Percentiles rank a stretch among this genome's conserved stretches.
Conservation (phyloP, 2,329 filamentous ascomycete genomes). For the Diaporthe batatas region DNA sequence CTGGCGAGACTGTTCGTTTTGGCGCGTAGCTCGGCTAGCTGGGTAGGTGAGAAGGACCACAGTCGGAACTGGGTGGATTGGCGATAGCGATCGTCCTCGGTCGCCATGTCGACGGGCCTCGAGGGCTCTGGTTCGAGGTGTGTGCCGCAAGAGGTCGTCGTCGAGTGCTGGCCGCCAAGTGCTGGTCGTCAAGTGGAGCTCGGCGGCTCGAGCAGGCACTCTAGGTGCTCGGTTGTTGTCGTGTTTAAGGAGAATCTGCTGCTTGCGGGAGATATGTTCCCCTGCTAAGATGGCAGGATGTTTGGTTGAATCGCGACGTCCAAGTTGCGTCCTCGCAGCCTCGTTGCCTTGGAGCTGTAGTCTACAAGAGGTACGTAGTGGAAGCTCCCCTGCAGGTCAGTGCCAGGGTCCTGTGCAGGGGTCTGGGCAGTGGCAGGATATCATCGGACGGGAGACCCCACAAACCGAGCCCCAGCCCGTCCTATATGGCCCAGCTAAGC, state of each 20-base stretch:
- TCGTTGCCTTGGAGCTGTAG: neutral
- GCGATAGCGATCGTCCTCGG: constrained; percentile 92
- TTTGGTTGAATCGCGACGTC: neutral
- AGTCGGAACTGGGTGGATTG: constrained; percentile 90
- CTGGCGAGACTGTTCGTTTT: constrained; percentile 84
- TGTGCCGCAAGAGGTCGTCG: neutral
- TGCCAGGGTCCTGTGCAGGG: neutral
- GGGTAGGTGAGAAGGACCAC: constrained; percentile 88
- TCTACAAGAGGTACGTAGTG: neutral
- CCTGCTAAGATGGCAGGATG: neutral
- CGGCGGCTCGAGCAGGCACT: neutral
- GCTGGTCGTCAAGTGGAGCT: too few relatives aligned
- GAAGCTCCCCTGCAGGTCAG: constrained; percentile 8
- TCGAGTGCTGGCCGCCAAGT: neutral
- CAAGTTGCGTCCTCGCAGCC: neutral
- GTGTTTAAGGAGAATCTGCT: too few relatives aligned
- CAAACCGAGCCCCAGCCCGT: neutral
- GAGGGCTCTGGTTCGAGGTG: neutral
- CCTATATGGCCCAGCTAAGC: constrained; percentile 2
- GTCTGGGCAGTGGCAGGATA: constrained; percentile 6
- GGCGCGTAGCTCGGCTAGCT: constrained; percentile 78
- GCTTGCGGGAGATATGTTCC: neutral
- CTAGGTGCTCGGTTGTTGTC: too few relatives aligned
- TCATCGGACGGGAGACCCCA: neutral
- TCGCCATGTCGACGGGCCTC: constrained; percentile 66